A percentile compares a stretch with the other conserved stretches of the same genome.
These are phyloP conservation scores for Xerocomellus dryophilus DNA, from an alignment of 768 basidiomycete genomes.

Conservation along the genomic window DNA sequence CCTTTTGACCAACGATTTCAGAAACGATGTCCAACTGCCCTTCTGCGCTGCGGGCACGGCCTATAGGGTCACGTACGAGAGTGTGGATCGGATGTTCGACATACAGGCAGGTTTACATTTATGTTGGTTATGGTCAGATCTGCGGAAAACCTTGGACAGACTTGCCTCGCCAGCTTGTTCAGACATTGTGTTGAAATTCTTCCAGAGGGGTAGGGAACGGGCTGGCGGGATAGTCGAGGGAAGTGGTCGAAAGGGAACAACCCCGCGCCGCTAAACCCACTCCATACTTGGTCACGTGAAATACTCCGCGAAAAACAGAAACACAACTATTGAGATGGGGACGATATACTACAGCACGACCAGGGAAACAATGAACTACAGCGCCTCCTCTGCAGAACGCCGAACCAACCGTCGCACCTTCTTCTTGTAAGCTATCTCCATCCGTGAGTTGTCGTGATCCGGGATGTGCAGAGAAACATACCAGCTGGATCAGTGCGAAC, in stretches of 20 bases:
- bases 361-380: slow-evolving; percentile 43
- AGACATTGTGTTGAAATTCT: slow-evolving; percentile 26
- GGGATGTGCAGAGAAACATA: slow-evolving; percentile 31
- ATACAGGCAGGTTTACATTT: slow-evolving; percentile 36
- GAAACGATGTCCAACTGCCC: slow-evolving; percentile 83
- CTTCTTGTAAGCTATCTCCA: slow-evolving; percentile 78
- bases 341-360: slow-evolving; percentile 17
- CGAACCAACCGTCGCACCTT: slow-evolving; percentile 89
- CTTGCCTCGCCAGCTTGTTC: slow-evolving; percentile 44
- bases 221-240: slow-evolving; percentile 13
- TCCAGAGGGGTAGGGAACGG: background rate
- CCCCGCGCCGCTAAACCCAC: background rate
- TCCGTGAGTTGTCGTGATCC: slow-evolving; percentile 11
- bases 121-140: slow-evolving; percentile 23
- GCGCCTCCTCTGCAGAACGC: slow-evolving; percentile 85
- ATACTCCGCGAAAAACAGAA: background rate
- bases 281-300: slow-evolving; percentile 23
- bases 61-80: slow-evolving; percentile 29
- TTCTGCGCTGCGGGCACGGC: slow-evolving; percentile 83
- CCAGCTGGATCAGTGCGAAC: slow-evolving; percentile 62
- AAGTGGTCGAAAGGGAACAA: slow-evolving; percentile 6
- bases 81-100: slow-evolving; percentile 26
- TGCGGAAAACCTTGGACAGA: slow-evolving; percentile 21
- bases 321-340: slow-evolving; percentile 9
- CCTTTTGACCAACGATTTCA: slow-evolving; percentile 72